Evolutionary conservation across 2,329 filamentous ascomycete genomes (phyloP), one percentile per base, ranked within the genome.

Genomic region (Chlorencoelia australis): DNA sequence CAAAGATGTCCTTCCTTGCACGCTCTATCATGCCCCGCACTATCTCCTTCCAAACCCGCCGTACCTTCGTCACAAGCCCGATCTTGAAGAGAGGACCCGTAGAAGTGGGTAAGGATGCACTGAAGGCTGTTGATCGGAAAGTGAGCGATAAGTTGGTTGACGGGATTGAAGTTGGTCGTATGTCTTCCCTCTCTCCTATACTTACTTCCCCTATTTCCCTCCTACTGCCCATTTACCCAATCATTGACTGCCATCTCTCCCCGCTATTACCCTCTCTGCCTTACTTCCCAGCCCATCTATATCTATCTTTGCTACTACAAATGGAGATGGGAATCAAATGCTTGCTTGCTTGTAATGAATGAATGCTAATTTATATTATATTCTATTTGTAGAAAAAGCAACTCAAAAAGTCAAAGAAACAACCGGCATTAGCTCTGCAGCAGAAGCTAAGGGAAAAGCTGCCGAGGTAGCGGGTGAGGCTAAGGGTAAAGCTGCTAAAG

Each of bases 121-220:
- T 73, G 39, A 75, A 79, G 59, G 61, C 59, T 5, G 71, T 77
- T 5, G 73, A 80, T 59, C 65, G 72, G 19, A 65, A 61, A 33
- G 71, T 80, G 27, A 68, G 69, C 41, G 69, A 75, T 53, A 78
- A 75, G 53, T 53, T 80, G 13, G 69, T 78, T 18, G 70, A 73
- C 25, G 73, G 72, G 11, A 75, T 81, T 52, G 65, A 80, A 47
- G 60, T 64, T 30, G 68, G 69, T 32, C 57, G 76, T 78, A 63
- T 41, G 69, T 63, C 15, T 18, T 22, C 26, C 7, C 34, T 33
- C 11, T 18, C 3, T 29, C 15, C 9, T 30, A 10, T 20, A 21
- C 25, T 19, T 25, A 17, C 22, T 7, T 27, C 8, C 21, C 18
- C 5, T 8, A n/a, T 26, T 24, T 19, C 14, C 24, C 11, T 19